phyloP scores from a whole-genome alignment of 768 basidiomycete genomes.

The Mycena kentingensis region DNA sequence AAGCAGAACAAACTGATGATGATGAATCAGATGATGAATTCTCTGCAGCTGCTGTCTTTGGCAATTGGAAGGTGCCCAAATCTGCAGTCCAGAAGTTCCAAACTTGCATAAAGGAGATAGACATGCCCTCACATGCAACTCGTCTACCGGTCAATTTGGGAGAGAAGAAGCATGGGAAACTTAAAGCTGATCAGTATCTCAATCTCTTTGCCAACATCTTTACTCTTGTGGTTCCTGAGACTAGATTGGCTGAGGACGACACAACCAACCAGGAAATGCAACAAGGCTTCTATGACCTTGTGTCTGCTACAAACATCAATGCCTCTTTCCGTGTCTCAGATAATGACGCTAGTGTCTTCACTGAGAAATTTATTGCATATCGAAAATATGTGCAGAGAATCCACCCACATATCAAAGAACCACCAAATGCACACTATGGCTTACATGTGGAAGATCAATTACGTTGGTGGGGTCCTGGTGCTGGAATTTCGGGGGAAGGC shows the following conservation, averaged over 20 bases:
- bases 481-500: constrained; percentile 19
- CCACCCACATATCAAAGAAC: constrained; percentile 1
- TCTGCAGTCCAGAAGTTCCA: background rate
- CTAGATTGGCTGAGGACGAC: constrained; percentile 27
- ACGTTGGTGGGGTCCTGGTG: constrained; percentile 23
- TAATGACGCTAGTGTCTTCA: constrained; percentile 17
- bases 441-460: constrained; percentile 17
- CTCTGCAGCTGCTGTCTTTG: background rate
- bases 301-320: constrained; percentile 19
- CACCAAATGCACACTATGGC: constrained; percentile 22
- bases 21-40: background rate
- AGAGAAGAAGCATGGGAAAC: constrained; percentile 34
- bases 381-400: constrained; percentile 6
- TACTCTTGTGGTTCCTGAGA: constrained; percentile 32
- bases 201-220: constrained; percentile 31
- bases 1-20: background rate
- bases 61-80: background rate
- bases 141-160: constrained; percentile 35
- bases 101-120: constrained; percentile 24
- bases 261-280: constrained; percentile 10
- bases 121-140: constrained; percentile 23
- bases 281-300: constrained; percentile 18
- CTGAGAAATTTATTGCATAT: constrained; percentile 9
- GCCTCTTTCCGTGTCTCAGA: constrained; percentile 16
- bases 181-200: constrained; percentile 34